Conservation (phyloP, 1,284 basidiomycete species). For the Ustilago curta region DNA sequence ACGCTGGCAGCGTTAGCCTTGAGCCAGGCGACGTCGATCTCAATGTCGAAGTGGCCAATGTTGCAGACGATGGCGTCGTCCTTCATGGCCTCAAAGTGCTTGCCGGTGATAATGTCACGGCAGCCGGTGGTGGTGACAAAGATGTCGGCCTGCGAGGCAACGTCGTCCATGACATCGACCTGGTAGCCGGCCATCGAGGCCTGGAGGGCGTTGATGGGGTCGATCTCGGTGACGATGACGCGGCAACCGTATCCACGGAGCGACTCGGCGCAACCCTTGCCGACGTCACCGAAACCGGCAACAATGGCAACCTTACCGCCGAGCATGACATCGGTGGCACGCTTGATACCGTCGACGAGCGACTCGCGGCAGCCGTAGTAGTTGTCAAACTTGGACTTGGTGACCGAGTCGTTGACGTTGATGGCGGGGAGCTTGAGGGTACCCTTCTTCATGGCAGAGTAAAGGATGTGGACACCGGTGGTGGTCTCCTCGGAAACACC, state of each 20-base stretch:
- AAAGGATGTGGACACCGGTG: constrained; percentile 98
- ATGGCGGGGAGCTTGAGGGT: constrained; percentile 97
- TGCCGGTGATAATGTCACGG: constrained; percentile 93
- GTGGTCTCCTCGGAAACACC: constrained; percentile 99
- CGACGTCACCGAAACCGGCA: constrained; percentile 98
- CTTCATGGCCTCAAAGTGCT: constrained; percentile 93
- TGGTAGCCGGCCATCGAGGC: constrained; percentile 99
- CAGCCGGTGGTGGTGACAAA: constrained; percentile 99
- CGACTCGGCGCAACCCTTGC: constrained; percentile 98
- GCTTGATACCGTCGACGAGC: constrained; percentile 99
- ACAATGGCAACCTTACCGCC: constrained; percentile 99
- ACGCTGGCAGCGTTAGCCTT: constrained; percentile 88
- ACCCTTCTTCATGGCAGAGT: constrained; percentile 95
- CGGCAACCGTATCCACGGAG: constrained; percentile 96
- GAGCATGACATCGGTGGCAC: constrained; percentile 99
- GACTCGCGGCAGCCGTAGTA: constrained; percentile 86
- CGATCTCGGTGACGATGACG: constrained; percentile 96
- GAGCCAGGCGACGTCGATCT: constrained; percentile 99
- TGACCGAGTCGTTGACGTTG: constrained; percentile 96
- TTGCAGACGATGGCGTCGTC: constrained; percentile 99
- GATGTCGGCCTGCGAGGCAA: constrained; percentile 86
- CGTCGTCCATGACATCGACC: constrained; percentile 98
- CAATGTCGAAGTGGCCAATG: constrained; percentile 98
- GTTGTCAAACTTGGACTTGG: constrained; percentile 96
- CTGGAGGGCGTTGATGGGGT: constrained; percentile 99